phyloP scores from a whole-genome alignment of 176 grass and related monocot genomes.

The Paspalum notatum region DNA sequence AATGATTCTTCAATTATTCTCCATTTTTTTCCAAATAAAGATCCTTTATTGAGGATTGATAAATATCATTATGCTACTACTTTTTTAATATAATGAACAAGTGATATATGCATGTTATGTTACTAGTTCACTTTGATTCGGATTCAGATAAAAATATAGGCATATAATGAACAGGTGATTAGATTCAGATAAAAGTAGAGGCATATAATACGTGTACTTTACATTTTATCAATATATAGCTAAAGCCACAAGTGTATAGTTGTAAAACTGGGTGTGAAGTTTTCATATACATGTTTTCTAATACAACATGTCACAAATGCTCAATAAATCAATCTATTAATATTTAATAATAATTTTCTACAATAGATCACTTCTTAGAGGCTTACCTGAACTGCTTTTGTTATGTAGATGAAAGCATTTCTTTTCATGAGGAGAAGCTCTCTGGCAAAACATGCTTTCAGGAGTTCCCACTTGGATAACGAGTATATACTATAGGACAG shows the following conservation, averaged over 20 bases:
- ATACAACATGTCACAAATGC: not conserved
- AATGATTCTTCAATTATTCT: not conserved
- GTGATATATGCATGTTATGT: too few relatives aligned
- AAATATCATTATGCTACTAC: too few relatives aligned
- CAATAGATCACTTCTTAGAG: not conserved
- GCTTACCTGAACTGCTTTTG: slow-evolving; percentile 50
- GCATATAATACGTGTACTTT: not conserved
- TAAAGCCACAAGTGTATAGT: not conserved
- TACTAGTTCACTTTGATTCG: not conserved
- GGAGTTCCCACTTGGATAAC: slow-evolving; percentile 63
- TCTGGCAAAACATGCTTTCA: slow-evolving; percentile 63
- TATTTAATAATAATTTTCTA: not conserved
- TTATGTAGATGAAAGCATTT: slow-evolving; percentile 68
- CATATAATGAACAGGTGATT: too few relatives aligned
- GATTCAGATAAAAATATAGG: too few relatives aligned
- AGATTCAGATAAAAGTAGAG: too few relatives aligned
- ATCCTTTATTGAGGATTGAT: too few relatives aligned
- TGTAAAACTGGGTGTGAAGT: not conserved
- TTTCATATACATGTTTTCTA: not conserved
- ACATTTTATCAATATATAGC: not conserved
- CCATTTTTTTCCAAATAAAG: too few relatives aligned
- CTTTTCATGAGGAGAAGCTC: slow-evolving; percentile 72
- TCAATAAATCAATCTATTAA: not conserved
- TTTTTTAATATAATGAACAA: too few relatives aligned
- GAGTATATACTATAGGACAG: slow-evolving; percentile 69